A percentile compares a stretch with the other conserved stretches of the same genome.
phyloP scores from a whole-genome alignment of 73 alveolate genomes.

The Durusdinium trenchii region DNA sequence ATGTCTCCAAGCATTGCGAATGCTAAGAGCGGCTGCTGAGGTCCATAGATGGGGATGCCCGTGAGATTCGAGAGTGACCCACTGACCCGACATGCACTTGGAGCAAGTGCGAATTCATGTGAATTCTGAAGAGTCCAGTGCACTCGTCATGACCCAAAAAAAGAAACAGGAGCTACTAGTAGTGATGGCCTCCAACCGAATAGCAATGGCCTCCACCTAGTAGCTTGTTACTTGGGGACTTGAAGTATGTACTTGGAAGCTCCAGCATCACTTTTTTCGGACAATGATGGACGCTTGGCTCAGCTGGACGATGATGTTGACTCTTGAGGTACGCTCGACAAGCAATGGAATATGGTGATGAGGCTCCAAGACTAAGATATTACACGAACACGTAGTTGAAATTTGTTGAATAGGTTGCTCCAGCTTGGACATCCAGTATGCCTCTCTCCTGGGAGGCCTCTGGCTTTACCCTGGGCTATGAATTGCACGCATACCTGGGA shows the following conservation, averaged over 20 bases:
- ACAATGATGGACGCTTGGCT: too few relatives aligned
- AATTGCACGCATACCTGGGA: constrained; percentile 76
- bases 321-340: constrained; percentile 69
- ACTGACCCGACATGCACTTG: too few relatives aligned
- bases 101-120: too few relatives aligned
- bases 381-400: not conserved
- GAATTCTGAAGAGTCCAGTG: not conserved
- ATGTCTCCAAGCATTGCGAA: too few relatives aligned
- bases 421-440: not conserved
- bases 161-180: not conserved
- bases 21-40: not conserved
- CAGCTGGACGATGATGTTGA: too few relatives aligned
- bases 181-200: too few relatives aligned
- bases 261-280: too few relatives aligned
- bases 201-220: too few relatives aligned
- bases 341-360: constrained; percentile 83
- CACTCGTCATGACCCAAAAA: not conserved
- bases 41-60: constrained; percentile 90
- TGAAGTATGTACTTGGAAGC: too few relatives aligned
- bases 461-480: constrained; percentile 84
- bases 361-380: not conserved
- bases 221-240: too few relatives aligned
- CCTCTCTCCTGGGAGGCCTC: constrained; percentile 29
- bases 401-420: not conserved
- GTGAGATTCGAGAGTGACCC: constrained; percentile 86